Evolutionary conservation across 83 land plant species (phyloP).

Genomic region (Thuja plicata): DNA sequence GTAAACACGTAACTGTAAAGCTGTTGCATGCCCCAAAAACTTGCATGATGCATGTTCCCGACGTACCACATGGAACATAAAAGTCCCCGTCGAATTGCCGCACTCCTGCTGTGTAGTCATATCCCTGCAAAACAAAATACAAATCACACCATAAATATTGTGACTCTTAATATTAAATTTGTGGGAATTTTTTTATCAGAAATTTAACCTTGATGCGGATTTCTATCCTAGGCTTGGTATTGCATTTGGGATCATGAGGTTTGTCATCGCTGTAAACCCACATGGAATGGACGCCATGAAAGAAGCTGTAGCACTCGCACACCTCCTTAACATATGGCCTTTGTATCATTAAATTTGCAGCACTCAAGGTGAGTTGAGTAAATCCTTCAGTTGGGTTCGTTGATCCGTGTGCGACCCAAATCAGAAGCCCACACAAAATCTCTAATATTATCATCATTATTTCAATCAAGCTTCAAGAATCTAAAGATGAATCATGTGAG

Average conservation of each 20-base stretch:
- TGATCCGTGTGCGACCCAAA: no score
- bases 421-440: no score
- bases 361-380: no score
- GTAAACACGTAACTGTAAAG: slow-evolving; percentile 22
- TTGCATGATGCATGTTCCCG: slow-evolving; percentile 21
- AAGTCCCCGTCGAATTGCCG: no score
- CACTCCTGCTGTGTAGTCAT: no score
- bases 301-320: neutral
- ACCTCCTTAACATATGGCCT: slow-evolving; percentile 4
- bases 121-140: no score
- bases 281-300: neutral
- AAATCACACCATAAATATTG: slow-evolving; percentile 19
- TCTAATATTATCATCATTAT: no score
- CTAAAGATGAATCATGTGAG: no score
- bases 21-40: slow-evolving; percentile 27
- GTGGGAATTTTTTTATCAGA: no score
- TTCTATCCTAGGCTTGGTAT: neutral
- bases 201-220: neutral
- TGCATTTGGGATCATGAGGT: neutral
- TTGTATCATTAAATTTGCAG: neutral
- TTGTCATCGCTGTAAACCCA: slow-evolving; percentile 15
- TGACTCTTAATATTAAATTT: neutral
- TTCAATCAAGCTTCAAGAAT: no score
- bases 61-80: slow-evolving; percentile 27
- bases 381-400: no score